phyloP scores from a whole-genome alignment of 1,284 basidiomycete genomes.

The Leccinum pseudoinsigne region DNA sequence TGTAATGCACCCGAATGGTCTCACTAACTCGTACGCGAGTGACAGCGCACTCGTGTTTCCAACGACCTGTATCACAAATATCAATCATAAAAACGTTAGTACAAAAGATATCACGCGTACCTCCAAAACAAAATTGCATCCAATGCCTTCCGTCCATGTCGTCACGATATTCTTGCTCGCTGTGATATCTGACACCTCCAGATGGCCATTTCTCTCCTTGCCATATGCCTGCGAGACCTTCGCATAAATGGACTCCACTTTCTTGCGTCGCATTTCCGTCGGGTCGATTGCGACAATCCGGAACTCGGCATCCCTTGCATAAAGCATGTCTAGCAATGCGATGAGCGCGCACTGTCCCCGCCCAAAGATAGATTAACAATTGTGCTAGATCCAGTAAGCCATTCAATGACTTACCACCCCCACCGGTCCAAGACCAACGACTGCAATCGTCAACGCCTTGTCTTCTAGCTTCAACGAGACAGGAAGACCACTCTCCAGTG shows the following conservation, averaged over 20 bases:
- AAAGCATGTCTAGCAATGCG: constrained; percentile 62
- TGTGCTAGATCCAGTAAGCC: neutral
- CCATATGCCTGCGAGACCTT: constrained; percentile 48
- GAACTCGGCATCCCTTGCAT: constrained; percentile 44
- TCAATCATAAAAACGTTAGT: neutral
- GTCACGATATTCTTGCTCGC: constrained; percentile 50
- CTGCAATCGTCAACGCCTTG: constrained; percentile 53
- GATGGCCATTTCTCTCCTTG: constrained; percentile 36
- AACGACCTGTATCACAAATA: constrained; percentile 58
- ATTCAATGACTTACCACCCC: constrained; percentile 50
- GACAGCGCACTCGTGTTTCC: constrained; percentile 72
- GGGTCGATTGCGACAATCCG: constrained; percentile 66
- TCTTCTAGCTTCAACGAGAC: constrained; percentile 44
- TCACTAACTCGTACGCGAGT: constrained; percentile 76
- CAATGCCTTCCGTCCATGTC: constrained; percentile 53
- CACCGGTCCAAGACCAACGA: constrained; percentile 76
- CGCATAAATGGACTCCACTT: constrained; percentile 55
- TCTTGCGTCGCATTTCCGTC: constrained; percentile 52
- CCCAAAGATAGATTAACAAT: constrained; percentile 2
- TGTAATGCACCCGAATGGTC: constrained; percentile 78
- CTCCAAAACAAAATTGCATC: constrained; percentile 69
- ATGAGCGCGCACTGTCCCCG: constrained; percentile 53
- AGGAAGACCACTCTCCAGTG: constrained; percentile 23
- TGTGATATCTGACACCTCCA: constrained; percentile 51
- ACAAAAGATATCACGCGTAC: constrained; percentile 34